Base-by-base conservation (phyloP, 345 rosid genomes). In the Aquilaria yunnanensis region DNA sequence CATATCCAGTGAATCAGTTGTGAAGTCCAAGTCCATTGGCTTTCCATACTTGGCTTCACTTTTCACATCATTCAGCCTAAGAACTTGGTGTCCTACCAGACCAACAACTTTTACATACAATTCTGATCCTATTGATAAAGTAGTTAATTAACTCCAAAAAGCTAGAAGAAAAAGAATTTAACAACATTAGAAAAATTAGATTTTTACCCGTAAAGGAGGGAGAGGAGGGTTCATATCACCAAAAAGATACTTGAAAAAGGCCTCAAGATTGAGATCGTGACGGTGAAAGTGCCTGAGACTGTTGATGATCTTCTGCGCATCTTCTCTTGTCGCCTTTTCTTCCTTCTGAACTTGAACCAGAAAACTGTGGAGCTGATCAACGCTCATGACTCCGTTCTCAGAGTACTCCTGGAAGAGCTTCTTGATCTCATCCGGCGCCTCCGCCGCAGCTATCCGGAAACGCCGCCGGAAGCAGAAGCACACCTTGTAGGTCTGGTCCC, bases 401-500 rank as follows among this genome's bases (percentile, higher is more conserved):
- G 92, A 83, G 66, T 83, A 88, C 23, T 48, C 59, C 1, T 68
- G 70, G 64, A 88, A 88, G 65, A 83, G 43, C 34, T 57, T 57
- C 71, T 78, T 83, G 80, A 88, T 73, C 70, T 81, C 86, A 11
- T 63, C 63, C 43, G 92, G 96, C 1, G 86, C 85, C 60, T 83
- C 88, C 23, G 88, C 67, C 48, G 58, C 78, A n/a, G 86, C 70
- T 46, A 77, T 70, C 2, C 51, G 71, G 75, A 81, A 88, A 51
- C 83, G 73, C 56, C 92, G 72, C 29, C 73, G 75, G 76, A n/a
- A n/a, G n/a, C n/a, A n/a, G n/a, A n/a, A n/a, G n/a, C n/a, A n/a
- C n/a, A n/a, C n/a, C n/a, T n/a, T 77, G 81, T 80, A 85, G 9
- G 88, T 80, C 72, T 88, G 92, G 8, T 85, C 82, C 45, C 89